A percentile compares a stretch with the other conserved stretches of the same genome.
Conservation (phyloP, 441 rosid genomes). For the Kokia cookei region DNA sequence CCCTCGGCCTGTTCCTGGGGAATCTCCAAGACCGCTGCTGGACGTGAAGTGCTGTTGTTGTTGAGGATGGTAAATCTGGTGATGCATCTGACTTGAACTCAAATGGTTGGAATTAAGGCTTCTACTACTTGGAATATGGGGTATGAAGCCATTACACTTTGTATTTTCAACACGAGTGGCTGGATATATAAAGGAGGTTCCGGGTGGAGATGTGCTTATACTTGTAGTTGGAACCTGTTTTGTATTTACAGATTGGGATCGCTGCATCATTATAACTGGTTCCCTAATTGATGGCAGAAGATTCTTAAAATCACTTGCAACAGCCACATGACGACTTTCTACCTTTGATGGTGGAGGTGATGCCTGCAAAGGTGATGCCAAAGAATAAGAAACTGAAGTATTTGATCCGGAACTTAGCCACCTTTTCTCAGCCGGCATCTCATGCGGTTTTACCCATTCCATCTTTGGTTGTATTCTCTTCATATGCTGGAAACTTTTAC, state of each 20-base stretch:
- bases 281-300: slow-evolving; percentile 49
- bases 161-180: slow-evolving; percentile 36
- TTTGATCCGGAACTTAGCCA: slow-evolving; percentile 47
- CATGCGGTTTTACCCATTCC: slow-evolving; percentile 69
- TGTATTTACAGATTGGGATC: slow-evolving; percentile 50
- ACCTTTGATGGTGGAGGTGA: slow-evolving; percentile 43
- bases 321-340: slow-evolving; percentile 41
- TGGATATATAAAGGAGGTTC: slow-evolving; percentile 47
- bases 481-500: slow-evolving; percentile 48
- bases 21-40: slow-evolving; percentile 38
- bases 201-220: slow-evolving; percentile 48
- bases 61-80: slow-evolving; percentile 50
- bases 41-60: slow-evolving; percentile 43
- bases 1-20: slow-evolving; percentile 39
- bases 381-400: slow-evolving; percentile 42
- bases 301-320: slow-evolving; percentile 51
- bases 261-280: slow-evolving; percentile 67
- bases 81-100: slow-evolving; percentile 47
- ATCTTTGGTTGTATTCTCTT: slow-evolving; percentile 52
- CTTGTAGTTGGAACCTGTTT: slow-evolving; percentile 45
- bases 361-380: slow-evolving; percentile 56
- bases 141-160: slow-evolving; percentile 56
- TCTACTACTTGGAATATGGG: slow-evolving; percentile 42
- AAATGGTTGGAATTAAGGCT: slow-evolving; percentile 37
- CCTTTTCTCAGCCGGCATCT: slow-evolving; percentile 45